Base-by-base conservation (phyloP, 768 basidiomycete species). In the Glaciozyma antarctica region DNA sequence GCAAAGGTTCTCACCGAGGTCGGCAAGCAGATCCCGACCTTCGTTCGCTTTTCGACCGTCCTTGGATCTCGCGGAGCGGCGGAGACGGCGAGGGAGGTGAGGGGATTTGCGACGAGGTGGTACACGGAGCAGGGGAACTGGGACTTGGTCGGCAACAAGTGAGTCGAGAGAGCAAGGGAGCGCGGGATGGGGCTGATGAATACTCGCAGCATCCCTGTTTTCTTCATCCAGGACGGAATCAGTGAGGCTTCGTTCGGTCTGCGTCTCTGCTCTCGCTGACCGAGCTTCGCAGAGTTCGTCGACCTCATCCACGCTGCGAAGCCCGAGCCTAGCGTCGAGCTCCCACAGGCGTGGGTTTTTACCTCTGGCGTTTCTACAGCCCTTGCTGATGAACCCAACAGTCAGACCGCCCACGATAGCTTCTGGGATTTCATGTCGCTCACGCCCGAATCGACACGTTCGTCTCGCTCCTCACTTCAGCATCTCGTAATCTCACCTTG, bases 41-140 rank as follows among this genome's bases (percentile, higher is more conserved):
- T 91, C 73, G 80, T 87, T 32, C 84, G 92, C 44, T 92, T 93
- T 79, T 86, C 85, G 63, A 93, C 90, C 0, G 91, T 93, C 0
- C 84, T 85, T 67, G 89, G 90, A 1, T 82, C 85, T 1, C 80
- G 82, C 61, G 91, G 89, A n/a, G 87, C 85, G 66, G 87, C 90
- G 3, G 89, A 90, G 72, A 76, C 77, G 17, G 78, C 76, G 19
- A 52, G 69, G 58, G 63, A 21, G 59, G 88, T 90, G 28, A 83
- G 90, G 66, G 90, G 90, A 0, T 93, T 93, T 73, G 90, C 91
- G 0, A 78, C 81, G 60, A 86, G 90, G 73, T 84, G 91, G 71
- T 91, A 90, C 75, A 89, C 90, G 0, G 75, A 84, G 1, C 87
- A 91, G 75, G 89, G 89, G 6, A 90, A 88, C 70, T 78, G 76